Evolutionary conservation across 495 filamentous ascomycete species (phyloP).

Genomic region (Halenospora varia): DNA sequence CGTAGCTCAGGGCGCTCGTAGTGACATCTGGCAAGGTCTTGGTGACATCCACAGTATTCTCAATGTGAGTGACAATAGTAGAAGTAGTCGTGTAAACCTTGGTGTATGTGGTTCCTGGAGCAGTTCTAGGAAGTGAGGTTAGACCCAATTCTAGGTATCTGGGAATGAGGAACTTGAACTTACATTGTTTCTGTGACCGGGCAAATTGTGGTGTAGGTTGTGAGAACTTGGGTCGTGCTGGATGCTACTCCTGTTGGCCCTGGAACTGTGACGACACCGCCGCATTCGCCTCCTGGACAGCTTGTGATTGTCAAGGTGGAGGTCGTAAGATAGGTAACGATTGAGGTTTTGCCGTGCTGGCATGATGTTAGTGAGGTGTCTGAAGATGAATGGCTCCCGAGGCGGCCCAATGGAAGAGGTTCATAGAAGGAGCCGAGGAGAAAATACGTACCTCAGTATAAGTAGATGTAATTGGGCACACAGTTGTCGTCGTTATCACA

Average conservation of each 20-base stretch:
- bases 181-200: constrained; percentile 8
- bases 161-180: background rate
- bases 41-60: constrained; percentile 11
- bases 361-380: background rate
- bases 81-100: constrained; percentile 19
- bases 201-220: constrained; percentile 2
- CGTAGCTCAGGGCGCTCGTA: background rate
- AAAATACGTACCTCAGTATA: too few species aligned
- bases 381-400: too few species aligned
- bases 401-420: too few species aligned
- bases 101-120: constrained; percentile 6
- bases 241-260: constrained; percentile 8
- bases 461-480: too few species aligned
- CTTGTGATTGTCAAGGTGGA: constrained; percentile 20
- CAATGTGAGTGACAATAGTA: constrained; percentile 7
- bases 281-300: constrained; percentile 10
- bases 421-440: too few species aligned
- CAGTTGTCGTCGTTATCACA: constrained; percentile 1
- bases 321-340: constrained; percentile 17
- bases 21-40: too few species aligned
- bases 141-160: background rate
- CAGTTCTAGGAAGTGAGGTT: constrained; percentile 4
- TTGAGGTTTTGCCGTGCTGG: constrained; percentile 11
- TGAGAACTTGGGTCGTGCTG: constrained; percentile 13
- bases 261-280: constrained; percentile 9